These are phyloP conservation scores for Polytrichum formosum DNA, from an alignment of 225 moss, liverwort and hornwort species.

Conservation along the genomic window DNA sequence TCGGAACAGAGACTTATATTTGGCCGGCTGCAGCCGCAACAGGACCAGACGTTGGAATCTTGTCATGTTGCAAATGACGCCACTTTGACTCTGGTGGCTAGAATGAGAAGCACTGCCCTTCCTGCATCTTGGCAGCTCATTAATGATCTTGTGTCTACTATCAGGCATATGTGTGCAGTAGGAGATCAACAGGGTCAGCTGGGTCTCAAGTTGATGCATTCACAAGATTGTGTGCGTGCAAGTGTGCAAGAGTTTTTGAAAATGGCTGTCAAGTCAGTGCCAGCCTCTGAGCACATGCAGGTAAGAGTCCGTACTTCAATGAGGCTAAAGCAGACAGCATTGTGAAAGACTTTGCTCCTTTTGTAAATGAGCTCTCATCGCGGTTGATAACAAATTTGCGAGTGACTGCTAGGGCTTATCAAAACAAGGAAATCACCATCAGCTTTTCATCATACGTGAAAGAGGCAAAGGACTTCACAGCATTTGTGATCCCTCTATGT, in stretches of 20 bases:
- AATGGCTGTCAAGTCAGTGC: constrained; percentile 90
- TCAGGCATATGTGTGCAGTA: constrained; percentile 67
- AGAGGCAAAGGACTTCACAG: constrained; percentile 96
- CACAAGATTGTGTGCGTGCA: constrained; percentile 81
- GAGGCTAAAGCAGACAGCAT: constrained; percentile 96
- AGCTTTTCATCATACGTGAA: constrained; percentile 68
- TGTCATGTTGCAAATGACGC: constrained; percentile 76
- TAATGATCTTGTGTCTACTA: constrained; percentile 79
- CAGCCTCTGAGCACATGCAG: constrained; percentile 96
- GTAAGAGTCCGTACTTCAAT: constrained; percentile 66
- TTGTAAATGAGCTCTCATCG: constrained; percentile 86
- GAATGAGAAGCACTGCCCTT: constrained; percentile 96
- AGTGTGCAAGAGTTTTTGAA: constrained; percentile 91
- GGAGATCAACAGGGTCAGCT: constrained; percentile 42
- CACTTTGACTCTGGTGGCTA: constrained; percentile 82
- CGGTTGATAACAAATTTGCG: constrained; percentile 66
- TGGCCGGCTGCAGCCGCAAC: constrained; percentile 86
- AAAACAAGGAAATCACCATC: constrained; percentile 47
- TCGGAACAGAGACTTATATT: constrained; percentile 91
- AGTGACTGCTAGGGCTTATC: constrained; percentile 51
- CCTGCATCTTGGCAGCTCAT: constrained; percentile 97
- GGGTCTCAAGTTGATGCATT: constrained; percentile 69
- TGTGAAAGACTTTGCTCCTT: constrained; percentile 94
- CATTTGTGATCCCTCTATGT: constrained; percentile 95
- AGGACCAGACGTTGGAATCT: constrained; percentile 83